Percentiles rank a stretch among this genome's conserved stretches.
These are phyloP conservation scores for Hymenoscyphus scutula DNA, from an alignment of 2,329 filamentous ascomycete genomes.

Conservation along the genomic window DNA sequence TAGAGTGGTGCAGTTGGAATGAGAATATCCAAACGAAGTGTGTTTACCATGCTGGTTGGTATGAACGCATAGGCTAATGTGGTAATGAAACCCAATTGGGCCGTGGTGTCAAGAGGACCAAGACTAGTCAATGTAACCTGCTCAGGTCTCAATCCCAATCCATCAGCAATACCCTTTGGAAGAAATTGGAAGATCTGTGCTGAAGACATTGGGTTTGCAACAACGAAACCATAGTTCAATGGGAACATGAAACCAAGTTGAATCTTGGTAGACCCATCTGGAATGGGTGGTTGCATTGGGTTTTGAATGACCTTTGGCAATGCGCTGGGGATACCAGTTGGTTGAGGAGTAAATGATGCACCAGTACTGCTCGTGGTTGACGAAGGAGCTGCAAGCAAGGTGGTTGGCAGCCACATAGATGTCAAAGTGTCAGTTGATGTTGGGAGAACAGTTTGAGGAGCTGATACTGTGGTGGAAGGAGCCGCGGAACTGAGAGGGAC, in stretches of 20 bases:
- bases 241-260: constrained; percentile 81
- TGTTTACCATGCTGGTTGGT: constrained; percentile 65
- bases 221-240: constrained; percentile 83
- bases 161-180: constrained; percentile 57
- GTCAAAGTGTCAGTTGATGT: constrained; percentile 30
- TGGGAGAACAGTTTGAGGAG: constrained; percentile 20
- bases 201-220: constrained; percentile 66
- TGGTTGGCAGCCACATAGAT: constrained; percentile 29
- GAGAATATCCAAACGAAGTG: constrained; percentile 66
- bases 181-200: constrained; percentile 82
- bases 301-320: constrained; percentile 34
- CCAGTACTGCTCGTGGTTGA: constrained; percentile 18
- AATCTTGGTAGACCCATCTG: constrained; percentile 62
- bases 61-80: constrained; percentile 77
- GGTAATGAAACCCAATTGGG: constrained; percentile 72
- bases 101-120: constrained; percentile 71
- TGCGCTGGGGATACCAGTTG: constrained; percentile 29
- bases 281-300: constrained; percentile 24
- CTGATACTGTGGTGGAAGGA: constrained; percentile 11
- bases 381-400: constrained; percentile 30
- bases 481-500: constrained; percentile 8
- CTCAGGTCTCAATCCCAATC: constrained; percentile 46
- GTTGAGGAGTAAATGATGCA: constrained; percentile 16
- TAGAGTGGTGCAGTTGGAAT: constrained; percentile 74
- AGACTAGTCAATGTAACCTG: constrained; percentile 69